phyloP scores from a whole-genome alignment of 1,284 basidiomycete genomes.

The Rhodotorula sp. region DNA sequence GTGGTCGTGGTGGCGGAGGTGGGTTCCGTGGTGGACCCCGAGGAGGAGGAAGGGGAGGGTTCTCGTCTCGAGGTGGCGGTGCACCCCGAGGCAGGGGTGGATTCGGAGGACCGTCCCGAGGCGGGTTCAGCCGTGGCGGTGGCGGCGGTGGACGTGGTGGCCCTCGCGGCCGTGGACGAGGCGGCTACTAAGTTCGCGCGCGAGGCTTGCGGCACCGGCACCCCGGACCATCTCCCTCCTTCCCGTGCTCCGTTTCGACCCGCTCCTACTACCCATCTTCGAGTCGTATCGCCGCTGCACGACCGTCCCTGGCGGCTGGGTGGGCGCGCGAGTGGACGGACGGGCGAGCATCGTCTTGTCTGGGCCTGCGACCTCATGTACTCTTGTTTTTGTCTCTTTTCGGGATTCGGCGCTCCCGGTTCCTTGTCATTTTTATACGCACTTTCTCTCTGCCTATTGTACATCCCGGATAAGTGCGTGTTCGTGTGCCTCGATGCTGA shows the following conservation, averaged over 20 bases:
- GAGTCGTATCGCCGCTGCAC: not conserved
- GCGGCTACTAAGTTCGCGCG: constrained; percentile 8
- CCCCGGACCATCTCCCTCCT: not conserved
- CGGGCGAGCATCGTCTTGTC: no score
- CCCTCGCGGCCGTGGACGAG: constrained; percentile 13
- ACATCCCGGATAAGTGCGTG: no score
- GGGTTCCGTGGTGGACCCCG: not conserved
- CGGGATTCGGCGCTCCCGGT: no score
- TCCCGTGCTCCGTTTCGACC: not conserved
- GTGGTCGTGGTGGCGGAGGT: constrained; percentile 32
- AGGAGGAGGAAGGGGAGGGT: constrained; percentile 1
- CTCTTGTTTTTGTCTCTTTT: no score
- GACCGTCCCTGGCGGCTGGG: no score
- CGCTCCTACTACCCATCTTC: not conserved
- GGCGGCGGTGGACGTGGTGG: constrained; percentile 9
- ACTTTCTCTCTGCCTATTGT: no score
- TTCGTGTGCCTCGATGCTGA: no score
- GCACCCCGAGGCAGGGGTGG: constrained; percentile 8
- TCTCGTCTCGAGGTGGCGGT: not conserved
- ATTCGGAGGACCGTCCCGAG: not conserved
- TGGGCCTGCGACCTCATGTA: no score
- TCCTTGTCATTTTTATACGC: no score
- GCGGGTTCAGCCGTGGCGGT: constrained; percentile 5
- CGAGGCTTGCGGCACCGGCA: not conserved
- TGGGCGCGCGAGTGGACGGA: no score